A percentile compares a stretch with the other conserved stretches of the same genome.
phyloP scores from a whole-genome alignment of 441 rosid species.

The Arabidopsis hybrid region DNA sequence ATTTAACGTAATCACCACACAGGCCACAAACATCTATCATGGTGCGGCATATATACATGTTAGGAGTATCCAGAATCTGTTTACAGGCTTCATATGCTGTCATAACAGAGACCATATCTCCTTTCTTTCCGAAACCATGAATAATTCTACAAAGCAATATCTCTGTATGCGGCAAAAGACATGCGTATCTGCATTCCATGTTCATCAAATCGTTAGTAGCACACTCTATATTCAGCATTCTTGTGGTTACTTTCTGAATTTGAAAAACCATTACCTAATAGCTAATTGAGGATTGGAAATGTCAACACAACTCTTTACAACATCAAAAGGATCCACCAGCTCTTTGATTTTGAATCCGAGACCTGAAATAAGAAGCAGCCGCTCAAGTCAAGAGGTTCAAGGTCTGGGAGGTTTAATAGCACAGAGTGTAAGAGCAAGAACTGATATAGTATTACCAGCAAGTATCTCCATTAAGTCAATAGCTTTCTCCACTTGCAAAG shows the following conservation, averaged over 20 bases:
- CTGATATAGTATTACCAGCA: slow-evolving; percentile 56
- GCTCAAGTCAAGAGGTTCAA: slow-evolving; percentile 25
- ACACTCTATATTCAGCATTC: slow-evolving; percentile 10
- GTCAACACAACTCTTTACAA: slow-evolving; percentile 67
- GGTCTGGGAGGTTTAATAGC: too few species aligned
- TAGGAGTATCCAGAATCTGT: slow-evolving; percentile 59
- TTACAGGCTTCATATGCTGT: slow-evolving; percentile 71
- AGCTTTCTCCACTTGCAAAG: slow-evolving; percentile 58
- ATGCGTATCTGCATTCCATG: slow-evolving; percentile 69
- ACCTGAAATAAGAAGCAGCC: slow-evolving; percentile 55
- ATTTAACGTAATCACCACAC: slow-evolving; percentile 73
- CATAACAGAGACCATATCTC: slow-evolving; percentile 78
- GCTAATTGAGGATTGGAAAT: slow-evolving; percentile 66
- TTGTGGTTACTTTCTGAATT: slow-evolving; percentile 17
- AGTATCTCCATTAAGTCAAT: slow-evolving; percentile 76
- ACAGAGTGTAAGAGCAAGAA: slow-evolving; percentile 7
- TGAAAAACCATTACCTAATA: slow-evolving; percentile 60
- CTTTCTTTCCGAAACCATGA: slow-evolving; percentile 76
- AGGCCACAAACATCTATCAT: slow-evolving; percentile 83
- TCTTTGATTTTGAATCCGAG: slow-evolving; percentile 69
- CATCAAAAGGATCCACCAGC: slow-evolving; percentile 60
- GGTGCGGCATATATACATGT: slow-evolving; percentile 80
- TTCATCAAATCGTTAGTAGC: slow-evolving; percentile 36
- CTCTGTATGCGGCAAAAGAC: slow-evolving; percentile 69
- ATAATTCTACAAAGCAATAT: slow-evolving; percentile 70